Evolutionary conservation across 2,329 filamentous ascomycete genomes (phyloP), one percentile per base, ranked within the genome.

Genomic region (Fusarium sp.): DNA sequence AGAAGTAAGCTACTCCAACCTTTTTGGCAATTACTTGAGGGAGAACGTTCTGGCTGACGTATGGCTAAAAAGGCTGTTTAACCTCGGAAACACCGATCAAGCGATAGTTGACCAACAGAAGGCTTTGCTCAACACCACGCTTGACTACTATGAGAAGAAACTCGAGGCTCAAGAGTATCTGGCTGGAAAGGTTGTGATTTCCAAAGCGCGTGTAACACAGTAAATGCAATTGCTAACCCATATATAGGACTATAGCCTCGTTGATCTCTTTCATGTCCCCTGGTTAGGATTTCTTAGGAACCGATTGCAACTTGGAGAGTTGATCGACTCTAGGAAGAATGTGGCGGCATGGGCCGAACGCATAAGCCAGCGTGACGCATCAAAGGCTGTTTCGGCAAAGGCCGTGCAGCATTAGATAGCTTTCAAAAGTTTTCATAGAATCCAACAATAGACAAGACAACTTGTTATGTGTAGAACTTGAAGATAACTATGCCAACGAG

Each of bases 391-490:
- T 47, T 25, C 41, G 4, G 41, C 31, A 17, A 47, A 31, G 22
- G 31, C 54, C 1, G 31, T 13, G 9, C 53, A 45, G 7, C 41
- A 36, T 13, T 57, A 46, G 22, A 0, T 22, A 18, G 18, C 7
- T 12, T 42, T 42, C 4, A 2, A 5, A 22, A 20, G n/a, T 8
- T 12, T 5, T 15, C n/a, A 42, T 42, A 42, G 7, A 6, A 22
- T 10, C n/a, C 9, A 10, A 42, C n/a, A 9, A 15, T 17, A 42
- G 41, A 42, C n/a, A 42, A 42, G 7, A 42, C 14, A 22, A 8
- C 0, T 22, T 6, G 22, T 10, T 0, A 4, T 22, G 2, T 22
- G 5, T 10, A 22, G n/a, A 39, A 18, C 3, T 5, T n/a, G n/a
- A 7, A 39, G 38, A 39, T 13, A 12, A n/a, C 20, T 10, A 39